Conservation (phyloP, 2,329 filamentous ascomycete species). For the Grosmannia penicillata region DNA sequence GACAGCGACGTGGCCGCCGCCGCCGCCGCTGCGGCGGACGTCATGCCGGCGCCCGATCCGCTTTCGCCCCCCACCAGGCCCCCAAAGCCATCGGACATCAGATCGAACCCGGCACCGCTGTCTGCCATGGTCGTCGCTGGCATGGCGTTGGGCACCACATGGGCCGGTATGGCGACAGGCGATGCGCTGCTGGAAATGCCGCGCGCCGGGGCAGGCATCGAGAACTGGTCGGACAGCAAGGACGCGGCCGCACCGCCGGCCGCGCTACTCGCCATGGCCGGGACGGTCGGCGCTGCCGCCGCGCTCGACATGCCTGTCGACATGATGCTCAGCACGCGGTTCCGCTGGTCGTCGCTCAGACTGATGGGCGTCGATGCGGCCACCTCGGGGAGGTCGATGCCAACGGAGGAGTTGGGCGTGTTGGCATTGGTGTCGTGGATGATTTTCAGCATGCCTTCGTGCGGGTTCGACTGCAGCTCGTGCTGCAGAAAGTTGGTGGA, state of each 20-base stretch:
- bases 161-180: not conserved
- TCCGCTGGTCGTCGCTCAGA: conserved; percentile 41
- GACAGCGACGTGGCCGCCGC: conserved; percentile 19
- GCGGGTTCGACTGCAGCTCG: conserved; percentile 41
- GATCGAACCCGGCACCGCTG: not conserved
- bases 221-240: not conserved
- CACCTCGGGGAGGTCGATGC: conserved; percentile 39
- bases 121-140: not conserved
- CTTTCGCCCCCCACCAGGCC: too few species aligned
- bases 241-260: not conserved
- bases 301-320: conserved; percentile 21
- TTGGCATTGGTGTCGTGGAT: conserved; percentile 49
- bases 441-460: conserved; percentile 49
- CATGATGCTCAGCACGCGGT: conserved; percentile 45
- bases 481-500: conserved; percentile 33
- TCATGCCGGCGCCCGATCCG: too few species aligned
- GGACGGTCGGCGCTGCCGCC: conserved; percentile 11
- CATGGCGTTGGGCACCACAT: not conserved
- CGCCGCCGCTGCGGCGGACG: conserved; percentile 7
- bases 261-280: too few species aligned
- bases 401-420: conserved; percentile 21
- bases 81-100: not conserved
- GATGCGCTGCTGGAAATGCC: too few species aligned
- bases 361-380: conserved; percentile 40
- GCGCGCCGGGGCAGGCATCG: not conserved